phyloP scores from a whole-genome alignment of 1,139 yeast genomes.

The Scheffersomyces segobiensis region DNA sequence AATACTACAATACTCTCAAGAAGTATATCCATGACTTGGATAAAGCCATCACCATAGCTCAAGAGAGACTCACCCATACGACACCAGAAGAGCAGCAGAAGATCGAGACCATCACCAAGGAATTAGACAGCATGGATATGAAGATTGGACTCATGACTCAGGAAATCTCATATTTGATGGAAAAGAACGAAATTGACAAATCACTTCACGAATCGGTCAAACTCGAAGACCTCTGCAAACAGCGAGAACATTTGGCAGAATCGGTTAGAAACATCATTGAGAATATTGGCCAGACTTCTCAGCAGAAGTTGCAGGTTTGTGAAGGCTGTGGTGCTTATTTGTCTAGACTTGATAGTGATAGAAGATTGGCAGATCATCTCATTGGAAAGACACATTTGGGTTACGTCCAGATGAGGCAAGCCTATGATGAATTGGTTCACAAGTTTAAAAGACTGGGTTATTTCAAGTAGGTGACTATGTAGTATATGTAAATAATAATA shows the following conservation, averaged over 20 bases:
- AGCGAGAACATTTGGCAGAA: conserved; percentile 51
- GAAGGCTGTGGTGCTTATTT: conserved; percentile 89
- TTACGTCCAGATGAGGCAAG: conserved; percentile 71
- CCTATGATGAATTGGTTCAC: conserved; percentile 48
- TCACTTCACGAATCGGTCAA: conserved; percentile 50
- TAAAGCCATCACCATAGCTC: conserved; percentile 62
- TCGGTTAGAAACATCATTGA: conserved; percentile 64
- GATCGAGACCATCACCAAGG: conserved; percentile 62
- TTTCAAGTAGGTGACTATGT: background rate
- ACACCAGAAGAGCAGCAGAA: conserved; percentile 75
- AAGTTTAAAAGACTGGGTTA: conserved; percentile 12
- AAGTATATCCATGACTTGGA: conserved; percentile 67
- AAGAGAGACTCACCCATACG: conserved; percentile 48
- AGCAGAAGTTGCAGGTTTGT: conserved; percentile 89
- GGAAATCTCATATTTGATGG: conserved; percentile 63
- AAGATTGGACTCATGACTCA: conserved; percentile 67
- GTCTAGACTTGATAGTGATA: conserved; percentile 83
- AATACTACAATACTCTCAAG: conserved; percentile 58
- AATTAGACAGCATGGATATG: conserved; percentile 66
- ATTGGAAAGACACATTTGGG: conserved; percentile 86
- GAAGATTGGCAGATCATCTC: conserved; percentile 89
- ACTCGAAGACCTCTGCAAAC: conserved; percentile 44
- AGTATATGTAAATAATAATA: background rate
- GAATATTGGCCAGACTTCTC: conserved; percentile 81
- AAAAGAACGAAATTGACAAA: conserved; percentile 51